phyloP scores from a whole-genome alignment of 495 filamentous ascomycete genomes.

The Talaromyces nanjingensis region DNA sequence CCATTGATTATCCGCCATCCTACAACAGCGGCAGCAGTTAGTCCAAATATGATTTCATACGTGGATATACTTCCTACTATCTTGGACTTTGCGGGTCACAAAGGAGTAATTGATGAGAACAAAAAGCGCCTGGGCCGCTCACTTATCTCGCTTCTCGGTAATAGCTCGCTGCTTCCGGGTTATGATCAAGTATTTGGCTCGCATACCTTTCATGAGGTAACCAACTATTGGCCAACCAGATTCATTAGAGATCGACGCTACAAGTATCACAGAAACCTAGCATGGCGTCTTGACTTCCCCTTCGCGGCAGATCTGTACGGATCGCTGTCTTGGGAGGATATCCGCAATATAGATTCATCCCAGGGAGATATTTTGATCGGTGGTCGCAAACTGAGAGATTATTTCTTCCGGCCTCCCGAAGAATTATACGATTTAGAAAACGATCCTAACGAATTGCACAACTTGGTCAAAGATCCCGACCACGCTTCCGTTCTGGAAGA shows the following conservation, averaged over 20 bases:
- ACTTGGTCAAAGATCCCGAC: slow-evolving; percentile 23
- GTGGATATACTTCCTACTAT: slow-evolving; percentile 34
- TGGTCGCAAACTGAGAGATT: slow-evolving; percentile 24
- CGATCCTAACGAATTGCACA: slow-evolving; percentile 32
- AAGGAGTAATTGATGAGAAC: not conserved
- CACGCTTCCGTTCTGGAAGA: slow-evolving; percentile 16
- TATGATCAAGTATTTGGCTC: slow-evolving; percentile 29
- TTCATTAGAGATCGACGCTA: slow-evolving; percentile 25
- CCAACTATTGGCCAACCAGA: slow-evolving; percentile 38
- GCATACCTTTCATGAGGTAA: slow-evolving; percentile 39
- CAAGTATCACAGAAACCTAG: slow-evolving; percentile 40
- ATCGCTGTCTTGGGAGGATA: slow-evolving; percentile 29
- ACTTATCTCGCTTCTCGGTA: slow-evolving; percentile 25
- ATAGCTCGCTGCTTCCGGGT: slow-evolving; percentile 9
- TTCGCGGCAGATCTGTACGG: slow-evolving; percentile 37
- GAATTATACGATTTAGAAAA: slow-evolving; percentile 35
- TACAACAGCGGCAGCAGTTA: slow-evolving; percentile 13
- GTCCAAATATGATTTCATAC: slow-evolving; percentile 35
- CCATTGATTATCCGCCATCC: slow-evolving; percentile 27
- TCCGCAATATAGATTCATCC: slow-evolving; percentile 16
- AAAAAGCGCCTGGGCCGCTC: slow-evolving; percentile 18
- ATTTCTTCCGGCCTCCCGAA: slow-evolving; percentile 32
- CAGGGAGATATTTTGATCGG: slow-evolving; percentile 19
- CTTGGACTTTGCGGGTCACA: slow-evolving; percentile 26
- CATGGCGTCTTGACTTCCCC: slow-evolving; percentile 34